Evolutionary conservation across 208 protist species (phyloP).

Genomic region (Strigomonas culicis): DNA sequence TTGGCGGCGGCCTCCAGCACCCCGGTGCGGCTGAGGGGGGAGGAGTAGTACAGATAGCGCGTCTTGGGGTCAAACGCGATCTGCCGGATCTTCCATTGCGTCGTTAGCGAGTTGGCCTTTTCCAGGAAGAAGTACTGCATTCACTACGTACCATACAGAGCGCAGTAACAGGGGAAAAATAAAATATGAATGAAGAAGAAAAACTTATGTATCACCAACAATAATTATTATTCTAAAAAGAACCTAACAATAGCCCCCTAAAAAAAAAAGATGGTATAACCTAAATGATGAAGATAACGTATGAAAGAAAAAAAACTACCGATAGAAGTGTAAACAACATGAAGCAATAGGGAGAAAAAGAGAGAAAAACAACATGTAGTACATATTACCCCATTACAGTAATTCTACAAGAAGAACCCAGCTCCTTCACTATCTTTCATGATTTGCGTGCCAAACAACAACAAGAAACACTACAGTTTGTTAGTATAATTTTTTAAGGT

Average conservation of each 20-base stretch:
- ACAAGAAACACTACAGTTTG: neutral
- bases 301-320: neutral
- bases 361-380: neutral
- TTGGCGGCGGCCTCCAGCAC: conserved; percentile 16
- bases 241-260: neutral
- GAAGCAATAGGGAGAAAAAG: neutral
- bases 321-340: neutral
- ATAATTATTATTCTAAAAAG: neutral
- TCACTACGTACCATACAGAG: neutral
- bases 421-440: too few species aligned
- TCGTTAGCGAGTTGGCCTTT: conserved; percentile 32
- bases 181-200: neutral
- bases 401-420: too few species aligned
- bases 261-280: conserved; percentile 2
- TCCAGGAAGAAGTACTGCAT: conserved; percentile 46
- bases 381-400: neutral
- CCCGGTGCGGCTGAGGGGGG: conserved; percentile 18
- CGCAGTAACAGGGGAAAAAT: too few species aligned
- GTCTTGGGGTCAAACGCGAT: conserved; percentile 45
- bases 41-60: conserved; percentile 50
- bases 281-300: too few species aligned
- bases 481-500: neutral
- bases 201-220: neutral
- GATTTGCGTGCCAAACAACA: neutral
- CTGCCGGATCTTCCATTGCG: conserved; percentile 40